Evolutionary conservation across 345 rosid species (phyloP).

Genomic region (Arabis alpina): DNA sequence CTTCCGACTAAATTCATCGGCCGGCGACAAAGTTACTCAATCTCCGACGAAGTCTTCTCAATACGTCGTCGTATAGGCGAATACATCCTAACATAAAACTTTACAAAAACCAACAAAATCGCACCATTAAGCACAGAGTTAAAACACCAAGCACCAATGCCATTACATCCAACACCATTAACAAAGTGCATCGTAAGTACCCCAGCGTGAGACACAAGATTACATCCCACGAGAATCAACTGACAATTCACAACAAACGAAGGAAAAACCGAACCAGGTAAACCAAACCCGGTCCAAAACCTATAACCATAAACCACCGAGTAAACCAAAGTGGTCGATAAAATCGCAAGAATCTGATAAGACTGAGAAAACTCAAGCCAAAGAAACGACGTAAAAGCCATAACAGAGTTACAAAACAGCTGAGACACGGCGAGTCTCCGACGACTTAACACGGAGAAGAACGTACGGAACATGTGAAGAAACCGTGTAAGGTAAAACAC

Average conservation of each 20-base stretch:
- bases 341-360: constrained; percentile 80
- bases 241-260: constrained; percentile 70
- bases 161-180: constrained; percentile 85
- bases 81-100: constrained; percentile 55
- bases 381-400: constrained; percentile 68
- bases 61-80: constrained; percentile 14
- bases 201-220: constrained; percentile 65
- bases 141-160: constrained; percentile 77
- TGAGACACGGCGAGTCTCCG: constrained; percentile 63
- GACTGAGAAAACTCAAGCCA: constrained; percentile 95
- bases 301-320: constrained; percentile 73
- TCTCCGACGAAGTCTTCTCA: constrained; percentile 5
- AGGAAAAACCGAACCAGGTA: constrained; percentile 54
- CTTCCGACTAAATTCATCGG: constrained; percentile 1
- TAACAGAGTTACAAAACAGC: constrained; percentile 64
- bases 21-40: constrained; percentile 16
- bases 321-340: constrained; percentile 69
- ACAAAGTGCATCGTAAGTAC: constrained; percentile 64
- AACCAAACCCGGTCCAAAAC: constrained; percentile 70
- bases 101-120: constrained; percentile 60
- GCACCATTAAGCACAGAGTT: constrained; percentile 65
- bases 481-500: constrained; percentile 76
- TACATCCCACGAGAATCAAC: constrained; percentile 58
- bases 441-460: constrained; percentile 56
- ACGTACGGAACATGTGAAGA: constrained; percentile 76